Evolutionary conservation across 164 flowering plant species (phyloP), one percentile per base, ranked within the genome.

Genomic region (Piper betle): DNA sequence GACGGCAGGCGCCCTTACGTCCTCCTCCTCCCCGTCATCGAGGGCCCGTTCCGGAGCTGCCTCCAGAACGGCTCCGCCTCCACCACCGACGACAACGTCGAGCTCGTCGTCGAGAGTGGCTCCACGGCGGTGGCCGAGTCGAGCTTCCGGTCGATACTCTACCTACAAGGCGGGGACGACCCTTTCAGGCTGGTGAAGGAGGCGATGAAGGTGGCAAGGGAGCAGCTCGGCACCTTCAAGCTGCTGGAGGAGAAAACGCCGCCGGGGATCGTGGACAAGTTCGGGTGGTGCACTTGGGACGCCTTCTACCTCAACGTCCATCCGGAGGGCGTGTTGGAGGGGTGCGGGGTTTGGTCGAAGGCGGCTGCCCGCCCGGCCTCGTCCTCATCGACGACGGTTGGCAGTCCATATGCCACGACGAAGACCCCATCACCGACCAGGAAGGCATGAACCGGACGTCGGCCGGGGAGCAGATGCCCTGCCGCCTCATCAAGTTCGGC

Each of bases 221-320:
- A 13, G 19, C 89, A 88, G 46, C 61, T 81, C 4, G 86, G 85
- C 1, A 88, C 90, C 0, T 85, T 88, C 70, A 78, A 62, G 74
- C 84, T 88, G 9, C 65, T 87, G 1, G 83, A 82, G 50, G 89
- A 83, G 73, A 87, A 87, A 56, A 68, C 62, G 4, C 82, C 82
- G 0, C 95, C 95, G 13, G 75, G 71, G 9, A 81, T 87, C 1
- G 81, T 85, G 7, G 95, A 85, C 61, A 83, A 80, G 60, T 82
- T 85, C 65, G 95, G 95, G 12, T 87, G 95, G 95, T 87, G 95
- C 69, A 85, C 91, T 7, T 87, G 91, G 91, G 91, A 85, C 62
- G 91, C 95, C 0, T 85, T 87, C 69, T 87, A 85, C 59, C 79
- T 82, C 0, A 79, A 48, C 39, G 95, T 85, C 33, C 71, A 83